These are phyloP conservation scores for Citrus maxima DNA, from an alignment of 345 rosid species.

Conservation along the genomic window DNA sequence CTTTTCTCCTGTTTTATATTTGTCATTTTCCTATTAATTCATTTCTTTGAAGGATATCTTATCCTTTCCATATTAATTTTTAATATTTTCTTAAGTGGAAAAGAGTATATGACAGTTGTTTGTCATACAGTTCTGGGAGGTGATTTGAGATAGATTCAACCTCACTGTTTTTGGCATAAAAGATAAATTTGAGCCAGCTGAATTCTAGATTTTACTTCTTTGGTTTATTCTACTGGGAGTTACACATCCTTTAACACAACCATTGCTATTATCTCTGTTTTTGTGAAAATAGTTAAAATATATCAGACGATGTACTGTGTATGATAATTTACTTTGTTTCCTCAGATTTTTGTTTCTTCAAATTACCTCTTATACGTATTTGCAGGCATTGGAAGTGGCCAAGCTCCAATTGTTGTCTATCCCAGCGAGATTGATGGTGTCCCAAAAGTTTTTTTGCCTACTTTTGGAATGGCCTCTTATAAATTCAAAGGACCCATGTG, in stretches of 20 bases:
- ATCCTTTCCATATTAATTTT: not conserved
- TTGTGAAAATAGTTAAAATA: not conserved
- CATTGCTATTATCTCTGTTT: not conserved
- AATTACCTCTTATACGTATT: not conserved
- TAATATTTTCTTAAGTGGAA: not conserved
- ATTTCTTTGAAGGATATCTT: not conserved
- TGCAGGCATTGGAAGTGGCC: slow-evolving; percentile 25
- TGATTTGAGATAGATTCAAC: not conserved
- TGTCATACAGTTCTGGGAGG: not conserved
- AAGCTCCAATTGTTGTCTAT: slow-evolving; percentile 20
- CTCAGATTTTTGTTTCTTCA: not conserved
- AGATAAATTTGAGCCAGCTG: not conserved
- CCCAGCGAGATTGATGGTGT: slow-evolving; percentile 22
- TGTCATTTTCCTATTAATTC: not conserved
- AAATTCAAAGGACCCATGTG: slow-evolving; percentile 31
- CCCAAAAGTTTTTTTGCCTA: slow-evolving; percentile 22
- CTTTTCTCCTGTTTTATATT: not conserved
- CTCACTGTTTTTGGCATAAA: not conserved
- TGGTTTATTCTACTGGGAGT: not conserved
- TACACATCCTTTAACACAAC: not conserved
- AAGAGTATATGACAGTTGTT: not conserved
- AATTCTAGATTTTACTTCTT: not conserved
- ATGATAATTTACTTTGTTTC: not conserved
- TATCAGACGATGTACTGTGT: not conserved
- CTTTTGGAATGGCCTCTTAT: slow-evolving; percentile 33